Conservation (phyloP, 371 early-diverging fungal species). For the Rhizomucor miehei region DNA sequence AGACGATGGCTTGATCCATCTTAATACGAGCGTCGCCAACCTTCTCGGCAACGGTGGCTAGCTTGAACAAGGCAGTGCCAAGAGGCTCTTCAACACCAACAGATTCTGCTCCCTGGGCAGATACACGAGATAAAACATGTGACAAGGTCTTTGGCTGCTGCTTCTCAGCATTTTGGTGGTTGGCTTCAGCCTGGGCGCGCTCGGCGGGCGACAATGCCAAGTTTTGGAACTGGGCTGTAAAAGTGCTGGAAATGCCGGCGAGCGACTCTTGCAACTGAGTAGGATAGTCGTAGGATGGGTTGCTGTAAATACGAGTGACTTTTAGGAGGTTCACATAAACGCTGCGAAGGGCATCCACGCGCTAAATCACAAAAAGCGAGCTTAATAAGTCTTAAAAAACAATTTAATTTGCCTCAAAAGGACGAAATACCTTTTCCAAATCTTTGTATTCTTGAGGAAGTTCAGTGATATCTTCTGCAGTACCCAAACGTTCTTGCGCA, state of each 20-base stretch:
- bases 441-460: conserved; percentile 89
- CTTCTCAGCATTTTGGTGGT: conserved; percentile 15
- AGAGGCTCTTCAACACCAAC: conserved; percentile 77
- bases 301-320: conserved; percentile 71
- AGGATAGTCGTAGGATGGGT: conserved; percentile 76
- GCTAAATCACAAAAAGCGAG: conserved; percentile 24
- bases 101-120: conserved; percentile 59
- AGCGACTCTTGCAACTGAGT: conserved; percentile 72
- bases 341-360: conserved; percentile 64
- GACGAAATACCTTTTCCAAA: conserved; percentile 61
- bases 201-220: conserved; percentile 56
- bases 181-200: conserved; percentile 35
- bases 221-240: conserved; percentile 62
- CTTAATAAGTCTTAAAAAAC: background rate
- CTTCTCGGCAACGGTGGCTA: conserved; percentile 76
- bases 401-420: background rate
- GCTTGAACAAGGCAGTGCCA: conserved; percentile 80
- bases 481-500: conserved; percentile 88
- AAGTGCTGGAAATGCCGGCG: conserved; percentile 61
- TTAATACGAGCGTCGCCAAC: conserved; percentile 75
- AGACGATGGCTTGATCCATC: conserved; percentile 70
- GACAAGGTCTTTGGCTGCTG: conserved; percentile 57
- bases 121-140: conserved; percentile 75
- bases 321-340: conserved; percentile 70
- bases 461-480: conserved; percentile 79